Base-by-base conservation (phyloP, 2,329 filamentous ascomycete genomes). In the Penicillium glabrum region DNA sequence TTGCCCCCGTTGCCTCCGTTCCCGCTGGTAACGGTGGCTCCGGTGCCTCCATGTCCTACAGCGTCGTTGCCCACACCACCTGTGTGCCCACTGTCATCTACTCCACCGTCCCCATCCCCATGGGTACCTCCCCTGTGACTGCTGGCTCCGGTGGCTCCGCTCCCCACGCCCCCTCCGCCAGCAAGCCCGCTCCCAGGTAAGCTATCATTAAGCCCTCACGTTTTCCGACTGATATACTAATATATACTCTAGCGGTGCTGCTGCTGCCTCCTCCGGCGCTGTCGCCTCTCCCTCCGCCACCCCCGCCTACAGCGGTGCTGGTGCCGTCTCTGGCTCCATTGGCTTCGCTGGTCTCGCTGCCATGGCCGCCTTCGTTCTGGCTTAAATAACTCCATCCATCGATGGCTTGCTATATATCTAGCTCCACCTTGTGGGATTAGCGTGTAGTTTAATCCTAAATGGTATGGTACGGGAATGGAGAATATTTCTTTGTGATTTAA, bases 331-430 rank as follows among this genome's bases (percentile, higher is more conserved):
- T 51, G 65, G 65, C 62, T 72, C 69, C 54, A 56, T 71, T 56
- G 57, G 61, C 58, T 63, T 71, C 59, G 69, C 68, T 45, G 69
- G 69, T 64, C 59, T 51, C 21, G 68, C 68, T 48, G 69, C 69
- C 55, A 61, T 57, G 26, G 68, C 67, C 11, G 69, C 69, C 56
- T 67, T 68, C 68, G 58, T 72, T 65, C 61, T 72, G 51, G 69
- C 69, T 59, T 72, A 72, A 68, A 67, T 68, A 56, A 64, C 44
- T 53, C 51, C 58, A 55, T 61, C 56, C 37, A 21, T 58, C 11
- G 52, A 61, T 60, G 57, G 58, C 46, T 41, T 52, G 31, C 46
- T 59, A 41, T 29, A 21, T 41, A 21, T 43, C 48, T 55, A 54
- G 29, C 41, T 27, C 19, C 50, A 35, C 35, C 29, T 19, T 6